Percentiles rank a stretch among this genome's conserved stretches.
These are phyloP conservation scores for Pseudopyricularia cyperi DNA, from an alignment of 2,329 filamentous ascomycete genomes.

Conservation along the genomic window DNA sequence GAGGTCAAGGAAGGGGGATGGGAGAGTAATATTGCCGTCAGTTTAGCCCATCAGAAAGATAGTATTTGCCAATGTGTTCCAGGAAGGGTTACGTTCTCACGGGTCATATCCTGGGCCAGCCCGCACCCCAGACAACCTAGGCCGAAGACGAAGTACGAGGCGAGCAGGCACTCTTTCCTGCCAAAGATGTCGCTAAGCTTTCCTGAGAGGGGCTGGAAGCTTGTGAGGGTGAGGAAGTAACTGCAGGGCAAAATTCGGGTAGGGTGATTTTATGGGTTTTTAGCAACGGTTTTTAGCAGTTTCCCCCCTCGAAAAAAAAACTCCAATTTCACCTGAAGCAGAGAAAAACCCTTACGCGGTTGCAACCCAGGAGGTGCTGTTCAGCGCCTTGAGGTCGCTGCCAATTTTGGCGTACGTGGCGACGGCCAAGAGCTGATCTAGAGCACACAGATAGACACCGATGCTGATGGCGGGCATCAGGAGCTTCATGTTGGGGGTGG, in stretches of 20 bases:
- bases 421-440: slow-evolving; percentile 67
- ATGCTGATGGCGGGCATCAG: slow-evolving; percentile 22
- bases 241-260: slow-evolving; percentile 19
- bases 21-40: neutral
- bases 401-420: slow-evolving; percentile 70
- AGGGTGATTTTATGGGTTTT: too few species aligned
- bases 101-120: slow-evolving; percentile 32
- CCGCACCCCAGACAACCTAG: slow-evolving; percentile 37
- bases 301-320: too few species aligned
- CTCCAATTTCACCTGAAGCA: too few species aligned
- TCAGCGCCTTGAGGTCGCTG: slow-evolving; percentile 60
- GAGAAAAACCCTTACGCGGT: slow-evolving; percentile 5
- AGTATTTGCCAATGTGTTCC: neutral
- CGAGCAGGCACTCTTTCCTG: slow-evolving; percentile 51
- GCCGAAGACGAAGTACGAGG: slow-evolving; percentile 29
- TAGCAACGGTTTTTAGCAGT: too few species aligned
- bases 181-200: slow-evolving; percentile 42
- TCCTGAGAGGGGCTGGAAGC: slow-evolving; percentile 60
- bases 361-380: slow-evolving; percentile 67
- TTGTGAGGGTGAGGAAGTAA: slow-evolving; percentile 62
- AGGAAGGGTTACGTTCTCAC: neutral
- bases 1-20: neutral
- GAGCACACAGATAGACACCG: slow-evolving; percentile 51
- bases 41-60: neutral
- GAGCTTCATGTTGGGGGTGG: slow-evolving; percentile 22